These are phyloP conservation scores for Sclerotinia trifoliorum DNA, from an alignment of 2,329 filamentous ascomycete species.

Conservation along the genomic window DNA sequence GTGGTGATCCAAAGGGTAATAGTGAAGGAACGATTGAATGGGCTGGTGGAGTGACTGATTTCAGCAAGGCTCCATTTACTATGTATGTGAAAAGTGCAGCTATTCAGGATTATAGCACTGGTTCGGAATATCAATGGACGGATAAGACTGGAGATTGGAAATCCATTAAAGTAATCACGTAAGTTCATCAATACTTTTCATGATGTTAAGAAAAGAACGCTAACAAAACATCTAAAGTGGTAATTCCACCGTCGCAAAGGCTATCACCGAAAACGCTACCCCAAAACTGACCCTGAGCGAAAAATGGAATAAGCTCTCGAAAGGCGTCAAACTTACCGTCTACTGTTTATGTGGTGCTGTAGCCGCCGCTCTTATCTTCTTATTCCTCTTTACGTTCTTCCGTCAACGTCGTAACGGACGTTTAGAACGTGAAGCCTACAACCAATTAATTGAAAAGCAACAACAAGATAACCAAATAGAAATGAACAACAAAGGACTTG, in stretches of 20 bases:
- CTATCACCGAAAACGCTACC: slow-evolving; percentile 41
- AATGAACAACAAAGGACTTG: slow-evolving; percentile 36
- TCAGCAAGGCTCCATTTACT: slow-evolving; percentile 62
- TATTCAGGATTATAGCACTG: slow-evolving; percentile 58
- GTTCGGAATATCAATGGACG: slow-evolving; percentile 62
- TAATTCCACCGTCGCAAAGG: slow-evolving; percentile 55
- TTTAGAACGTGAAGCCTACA: slow-evolving; percentile 48
- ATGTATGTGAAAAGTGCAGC: slow-evolving; percentile 69
- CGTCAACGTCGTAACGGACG: slow-evolving; percentile 54
- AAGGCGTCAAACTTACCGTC: slow-evolving; percentile 52
- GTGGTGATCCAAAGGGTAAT: slow-evolving; percentile 54
- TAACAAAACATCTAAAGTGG: slow-evolving; percentile 44
- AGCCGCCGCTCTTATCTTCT: slow-evolving; percentile 45
- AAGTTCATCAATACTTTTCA: slow-evolving; percentile 39
- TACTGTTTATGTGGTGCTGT: slow-evolving; percentile 51
- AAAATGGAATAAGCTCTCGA: slow-evolving; percentile 54
- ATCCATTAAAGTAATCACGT: slow-evolving; percentile 60
- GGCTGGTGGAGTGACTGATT: slow-evolving; percentile 70
- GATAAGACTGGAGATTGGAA: slow-evolving; percentile 61
- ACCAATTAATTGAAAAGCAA: slow-evolving; percentile 37
- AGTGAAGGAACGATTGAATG: slow-evolving; percentile 60
- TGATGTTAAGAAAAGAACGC: background rate
- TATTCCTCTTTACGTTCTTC: slow-evolving; percentile 53
- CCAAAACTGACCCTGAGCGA: slow-evolving; percentile 46
- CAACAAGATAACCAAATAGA: slow-evolving; percentile 38